These are phyloP conservation scores for Tylopilus orsonianus DNA, from an alignment of 1,284 basidiomycete genomes.

Conservation along the genomic window DNA sequence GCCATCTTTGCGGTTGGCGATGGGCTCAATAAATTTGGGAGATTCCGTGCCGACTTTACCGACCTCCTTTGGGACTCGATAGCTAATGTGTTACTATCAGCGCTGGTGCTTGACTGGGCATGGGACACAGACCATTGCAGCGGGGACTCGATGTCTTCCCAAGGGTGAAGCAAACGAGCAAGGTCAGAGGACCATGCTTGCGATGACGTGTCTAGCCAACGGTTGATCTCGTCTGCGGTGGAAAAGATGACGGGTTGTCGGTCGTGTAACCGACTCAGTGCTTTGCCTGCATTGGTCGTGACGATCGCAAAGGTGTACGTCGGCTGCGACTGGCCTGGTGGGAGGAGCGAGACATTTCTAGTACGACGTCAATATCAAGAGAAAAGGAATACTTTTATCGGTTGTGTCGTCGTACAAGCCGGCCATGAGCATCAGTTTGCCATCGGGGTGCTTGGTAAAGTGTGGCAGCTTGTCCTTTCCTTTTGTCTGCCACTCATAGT, in stretches of 20 bases:
- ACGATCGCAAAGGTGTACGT: slow-evolving; percentile 88
- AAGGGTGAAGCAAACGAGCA: slow-evolving; percentile 66
- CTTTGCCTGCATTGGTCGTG: slow-evolving; percentile 73
- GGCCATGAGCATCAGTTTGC: slow-evolving; percentile 79
- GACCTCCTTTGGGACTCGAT: slow-evolving; percentile 87
- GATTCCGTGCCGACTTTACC: slow-evolving; percentile 89
- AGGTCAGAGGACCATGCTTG: slow-evolving; percentile 63
- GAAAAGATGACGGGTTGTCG: slow-evolving; percentile 89
- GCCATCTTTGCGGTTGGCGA: slow-evolving; percentile 80
- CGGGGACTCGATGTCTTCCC: slow-evolving; percentile 48
- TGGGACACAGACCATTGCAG: slow-evolving; percentile 64
- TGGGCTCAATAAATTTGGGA: slow-evolving; percentile 78
- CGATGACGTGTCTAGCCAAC: slow-evolving; percentile 80
- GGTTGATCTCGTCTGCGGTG: slow-evolving; percentile 54
- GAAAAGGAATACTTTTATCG: slow-evolving; percentile 50
- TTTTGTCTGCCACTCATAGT: slow-evolving; percentile 90
- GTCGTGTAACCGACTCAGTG: slow-evolving; percentile 83
- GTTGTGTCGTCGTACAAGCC: slow-evolving; percentile 81
- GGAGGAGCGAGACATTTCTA: not conserved
- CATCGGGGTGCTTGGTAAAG: slow-evolving; percentile 72
- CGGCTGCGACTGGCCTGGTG: slow-evolving; percentile 52
- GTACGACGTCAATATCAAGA: not conserved
- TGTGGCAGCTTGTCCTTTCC: slow-evolving; percentile 78
- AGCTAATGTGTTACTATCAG: slow-evolving; percentile 47
- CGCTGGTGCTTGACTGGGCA: too few species aligned